phyloP scores from a whole-genome alignment of 2,329 filamentous ascomycete genomes.

The Colletotrichum simmondsii region DNA sequence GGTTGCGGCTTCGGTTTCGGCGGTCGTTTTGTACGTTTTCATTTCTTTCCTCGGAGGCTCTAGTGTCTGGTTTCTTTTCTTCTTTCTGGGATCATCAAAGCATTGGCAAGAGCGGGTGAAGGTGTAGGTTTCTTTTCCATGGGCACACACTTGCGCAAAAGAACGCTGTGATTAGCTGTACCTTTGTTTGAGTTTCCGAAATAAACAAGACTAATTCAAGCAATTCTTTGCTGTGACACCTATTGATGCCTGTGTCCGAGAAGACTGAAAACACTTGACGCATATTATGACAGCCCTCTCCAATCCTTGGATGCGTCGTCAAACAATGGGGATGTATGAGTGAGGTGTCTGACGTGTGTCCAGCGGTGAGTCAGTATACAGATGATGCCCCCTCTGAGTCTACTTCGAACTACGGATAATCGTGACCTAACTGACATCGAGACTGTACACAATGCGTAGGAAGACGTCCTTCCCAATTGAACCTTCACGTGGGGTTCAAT shows the following conservation, averaged over 20 bases:
- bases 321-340: neutral
- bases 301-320: no score
- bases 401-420: neutral
- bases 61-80: neutral
- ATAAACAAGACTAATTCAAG: constrained; percentile 15
- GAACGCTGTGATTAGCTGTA: constrained; percentile 15
- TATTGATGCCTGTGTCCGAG: neutral
- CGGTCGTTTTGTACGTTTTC: constrained; percentile 21
- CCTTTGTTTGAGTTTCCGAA: constrained; percentile 6
- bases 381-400: no score
- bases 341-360: neutral
- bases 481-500: neutral
- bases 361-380: neutral
- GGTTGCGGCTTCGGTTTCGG: constrained; percentile 18
- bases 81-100: constrained; percentile 8
- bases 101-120: constrained; percentile 26
- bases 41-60: neutral
- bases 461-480: no score
- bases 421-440: neutral
- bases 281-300: no score
- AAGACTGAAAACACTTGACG: no score
- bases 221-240: no score
- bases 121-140: neutral
- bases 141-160: neutral
- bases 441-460: neutral